A percentile compares a stretch with the other conserved stretches of the same genome.
These are phyloP conservation scores for Trametes pubescens DNA, from an alignment of 1,284 basidiomycete species.

Conservation along the genomic window DNA sequence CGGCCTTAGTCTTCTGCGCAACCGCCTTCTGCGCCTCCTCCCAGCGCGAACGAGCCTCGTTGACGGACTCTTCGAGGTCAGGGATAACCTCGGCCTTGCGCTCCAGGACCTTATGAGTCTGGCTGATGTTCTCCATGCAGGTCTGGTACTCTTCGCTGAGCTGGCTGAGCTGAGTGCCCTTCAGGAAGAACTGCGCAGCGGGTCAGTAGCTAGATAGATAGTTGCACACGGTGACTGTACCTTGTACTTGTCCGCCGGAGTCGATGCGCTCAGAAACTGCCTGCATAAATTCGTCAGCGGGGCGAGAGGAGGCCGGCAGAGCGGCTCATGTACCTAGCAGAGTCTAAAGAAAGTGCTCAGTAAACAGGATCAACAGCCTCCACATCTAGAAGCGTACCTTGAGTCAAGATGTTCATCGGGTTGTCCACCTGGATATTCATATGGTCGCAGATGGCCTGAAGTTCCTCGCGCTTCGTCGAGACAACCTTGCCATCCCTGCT, in stretches of 20 bases:
- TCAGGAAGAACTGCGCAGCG: conserved; percentile 83
- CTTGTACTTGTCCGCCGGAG: conserved; percentile 90
- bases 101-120: conserved; percentile 67
- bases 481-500: conserved; percentile 72
- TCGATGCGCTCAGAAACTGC: conserved; percentile 88
- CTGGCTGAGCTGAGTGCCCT: conserved; percentile 91
- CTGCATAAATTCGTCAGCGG: conserved; percentile 48
- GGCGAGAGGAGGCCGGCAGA: neutral
- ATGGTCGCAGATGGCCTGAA: conserved; percentile 89
- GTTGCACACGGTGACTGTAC: conserved; percentile 47
- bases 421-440: conserved; percentile 99
- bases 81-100: conserved; percentile 79
- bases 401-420: conserved; percentile 93
- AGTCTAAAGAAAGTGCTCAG: conserved; percentile 42
- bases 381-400: conserved; percentile 60
- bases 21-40: conserved; percentile 78
- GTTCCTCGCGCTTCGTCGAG: conserved; percentile 85
- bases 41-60: conserved; percentile 69
- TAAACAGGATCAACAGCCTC: neutral
- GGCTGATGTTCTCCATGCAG: conserved; percentile 76
- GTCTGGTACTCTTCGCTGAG: conserved; percentile 88
- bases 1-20: conserved; percentile 72
- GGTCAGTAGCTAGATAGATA: neutral
- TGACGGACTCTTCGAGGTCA: conserved; percentile 69
- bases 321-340: conserved; percentile 44